Percentiles rank a stretch among this genome's conserved stretches.
Conservation (phyloP, 208 protist species). For the Leptomonas pyrrhocoris region DNA sequence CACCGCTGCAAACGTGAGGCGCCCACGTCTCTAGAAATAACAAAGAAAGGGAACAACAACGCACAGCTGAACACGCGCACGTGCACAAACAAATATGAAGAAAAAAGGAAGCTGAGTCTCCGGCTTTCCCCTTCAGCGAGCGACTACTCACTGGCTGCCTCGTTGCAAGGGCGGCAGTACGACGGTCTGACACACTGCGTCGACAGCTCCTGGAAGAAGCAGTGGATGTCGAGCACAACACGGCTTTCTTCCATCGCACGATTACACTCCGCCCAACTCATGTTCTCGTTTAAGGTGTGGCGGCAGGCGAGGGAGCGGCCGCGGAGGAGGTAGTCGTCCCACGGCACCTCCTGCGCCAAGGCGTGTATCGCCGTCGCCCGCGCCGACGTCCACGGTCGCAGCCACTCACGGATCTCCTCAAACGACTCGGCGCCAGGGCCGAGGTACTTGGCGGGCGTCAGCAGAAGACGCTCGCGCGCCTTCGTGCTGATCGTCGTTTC, state of each 20-base stretch:
- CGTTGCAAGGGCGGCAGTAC: background rate
- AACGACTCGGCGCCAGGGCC: slow-evolving; percentile 25
- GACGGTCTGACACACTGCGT: slow-evolving; percentile 24
- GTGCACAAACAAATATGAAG: slow-evolving; percentile 11
- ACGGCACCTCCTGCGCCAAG: slow-evolving; percentile 69
- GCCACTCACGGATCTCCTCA: slow-evolving; percentile 56
- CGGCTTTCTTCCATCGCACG: slow-evolving; percentile 38
- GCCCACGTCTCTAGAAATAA: too few relatives aligned
- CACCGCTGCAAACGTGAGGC: too few relatives aligned
- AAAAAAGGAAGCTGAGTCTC: too few relatives aligned
- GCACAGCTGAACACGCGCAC: background rate
- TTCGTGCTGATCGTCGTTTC: slow-evolving; percentile 46
- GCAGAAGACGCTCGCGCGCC: slow-evolving; percentile 32
- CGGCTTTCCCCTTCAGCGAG: too few relatives aligned
- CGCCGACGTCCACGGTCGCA: slow-evolving; percentile 49
- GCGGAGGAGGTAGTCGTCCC: slow-evolving; percentile 80
- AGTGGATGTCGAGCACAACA: slow-evolving; percentile 46
- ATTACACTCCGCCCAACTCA: slow-evolving; percentile 43
- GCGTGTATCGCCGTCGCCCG: slow-evolving; percentile 18
- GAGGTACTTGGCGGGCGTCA: slow-evolving; percentile 25
- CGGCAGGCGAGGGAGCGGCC: slow-evolving; percentile 30
- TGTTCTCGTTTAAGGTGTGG: slow-evolving; percentile 29
- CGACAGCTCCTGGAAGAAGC: slow-evolving; percentile 36
- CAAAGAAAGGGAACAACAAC: background rate
- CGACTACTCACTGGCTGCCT: background rate